Evolutionary conservation across 306 rosid genomes (phyloP).

Genomic region (Alnus glutinosa): DNA sequence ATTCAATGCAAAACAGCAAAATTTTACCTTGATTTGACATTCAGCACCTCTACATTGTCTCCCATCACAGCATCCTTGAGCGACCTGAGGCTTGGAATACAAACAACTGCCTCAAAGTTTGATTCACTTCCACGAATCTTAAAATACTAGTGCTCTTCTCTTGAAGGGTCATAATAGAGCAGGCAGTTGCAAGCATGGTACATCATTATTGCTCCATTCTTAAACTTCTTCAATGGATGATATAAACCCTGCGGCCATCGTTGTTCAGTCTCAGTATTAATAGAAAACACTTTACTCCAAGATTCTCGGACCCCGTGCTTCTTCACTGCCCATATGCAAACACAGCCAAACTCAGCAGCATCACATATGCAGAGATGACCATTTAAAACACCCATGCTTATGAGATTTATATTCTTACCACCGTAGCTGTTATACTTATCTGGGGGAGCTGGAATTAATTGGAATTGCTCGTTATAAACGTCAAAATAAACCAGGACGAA

Average conservation of each 20-base stretch:
- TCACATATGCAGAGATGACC: neutral
- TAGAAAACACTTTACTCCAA: no score
- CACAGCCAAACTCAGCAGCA: neutral
- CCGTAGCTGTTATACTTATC: neutral
- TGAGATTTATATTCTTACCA: neutral
- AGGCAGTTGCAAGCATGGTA: constrained; percentile 8
- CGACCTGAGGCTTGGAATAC: constrained; percentile 6
- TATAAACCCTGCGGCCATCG: no score
- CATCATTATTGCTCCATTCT: neutral
- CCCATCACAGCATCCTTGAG: neutral
- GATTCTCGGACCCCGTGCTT: no score
- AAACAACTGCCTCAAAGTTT: neutral
- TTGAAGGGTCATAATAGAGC: neutral
- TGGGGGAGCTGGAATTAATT: constrained; percentile 11
- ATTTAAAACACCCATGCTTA: constrained; percentile 9
- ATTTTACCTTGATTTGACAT: neutral
- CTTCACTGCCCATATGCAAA: neutral
- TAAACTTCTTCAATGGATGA: no score
- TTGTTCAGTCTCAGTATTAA: no score
- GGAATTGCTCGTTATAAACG: constrained; percentile 18
- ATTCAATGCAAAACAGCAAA: neutral
- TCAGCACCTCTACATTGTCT: constrained; percentile 6
- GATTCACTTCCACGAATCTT: neutral
- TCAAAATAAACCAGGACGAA: neutral
- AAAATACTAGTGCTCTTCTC: neutral